A percentile compares a stretch with the other conserved stretches of the same genome.
Conservation (phyloP, 164 flowering plant species). For the Tetracentron sinense region DNA sequence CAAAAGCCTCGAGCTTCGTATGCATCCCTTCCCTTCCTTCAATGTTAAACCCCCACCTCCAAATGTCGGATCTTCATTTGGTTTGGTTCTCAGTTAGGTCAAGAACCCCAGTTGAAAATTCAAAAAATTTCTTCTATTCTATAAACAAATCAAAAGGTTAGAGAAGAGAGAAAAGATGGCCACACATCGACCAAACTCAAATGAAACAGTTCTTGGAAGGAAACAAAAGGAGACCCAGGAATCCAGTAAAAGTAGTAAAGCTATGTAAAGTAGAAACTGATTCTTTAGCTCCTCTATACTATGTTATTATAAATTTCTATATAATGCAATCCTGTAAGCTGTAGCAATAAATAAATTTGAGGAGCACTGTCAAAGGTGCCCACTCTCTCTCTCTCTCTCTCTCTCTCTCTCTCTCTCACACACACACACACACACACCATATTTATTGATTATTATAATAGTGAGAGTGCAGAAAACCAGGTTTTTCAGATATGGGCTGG, state of each 20-base stretch:
- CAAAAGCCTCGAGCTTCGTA: slow-evolving; percentile 39
- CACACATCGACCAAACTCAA: background rate
- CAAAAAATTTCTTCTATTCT: background rate
- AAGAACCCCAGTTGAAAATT: background rate
- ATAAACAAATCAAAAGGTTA: background rate
- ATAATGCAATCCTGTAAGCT: too few relatives aligned
- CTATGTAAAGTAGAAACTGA: slow-evolving; percentile 18
- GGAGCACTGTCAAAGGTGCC: too few relatives aligned
- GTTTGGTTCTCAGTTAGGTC: slow-evolving; percentile 13
- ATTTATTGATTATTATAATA: slow-evolving; percentile 8
- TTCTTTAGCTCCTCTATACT: slow-evolving; percentile 7
- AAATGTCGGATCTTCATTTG: slow-evolving; percentile 29
- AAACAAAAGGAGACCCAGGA: slow-evolving; percentile 26
- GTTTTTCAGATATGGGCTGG: slow-evolving; percentile 32
- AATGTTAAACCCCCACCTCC: slow-evolving; percentile 33
- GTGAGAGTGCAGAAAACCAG: slow-evolving; percentile 23
- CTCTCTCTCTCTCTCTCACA: background rate
- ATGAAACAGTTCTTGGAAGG: background rate
- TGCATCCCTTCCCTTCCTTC: slow-evolving; percentile 17
- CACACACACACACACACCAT: too few relatives aligned
- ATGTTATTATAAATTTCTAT: too few relatives aligned
- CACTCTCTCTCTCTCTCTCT: background rate
- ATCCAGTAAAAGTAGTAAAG: slow-evolving; percentile 35
- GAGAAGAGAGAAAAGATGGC: background rate
- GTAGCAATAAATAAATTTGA: background rate